phyloP scores from a whole-genome alignment of 1,139 yeast species.

The Hansenula sp. region DNA sequence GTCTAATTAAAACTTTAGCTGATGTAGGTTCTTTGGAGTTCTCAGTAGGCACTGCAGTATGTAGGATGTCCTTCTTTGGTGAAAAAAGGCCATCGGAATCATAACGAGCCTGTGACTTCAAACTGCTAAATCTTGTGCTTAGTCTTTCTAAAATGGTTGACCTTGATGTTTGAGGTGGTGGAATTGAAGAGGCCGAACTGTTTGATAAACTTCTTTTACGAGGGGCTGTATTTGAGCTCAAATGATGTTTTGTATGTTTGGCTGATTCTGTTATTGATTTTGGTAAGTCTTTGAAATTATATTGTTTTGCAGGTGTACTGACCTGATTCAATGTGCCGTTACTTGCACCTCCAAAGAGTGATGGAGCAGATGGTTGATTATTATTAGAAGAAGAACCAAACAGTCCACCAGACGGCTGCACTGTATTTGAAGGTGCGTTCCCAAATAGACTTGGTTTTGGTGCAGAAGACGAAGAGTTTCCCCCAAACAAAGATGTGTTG shows the following conservation, averaged over 20 bases:
- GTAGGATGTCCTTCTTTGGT: conserved; percentile 23
- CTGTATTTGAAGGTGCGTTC: not conserved
- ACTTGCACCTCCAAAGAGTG: conserved; percentile 21
- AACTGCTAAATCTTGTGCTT: conserved; percentile 26
- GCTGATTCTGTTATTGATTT: conserved; percentile 30
- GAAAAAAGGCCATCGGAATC: conserved; percentile 33
- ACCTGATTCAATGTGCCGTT: conserved; percentile 8
- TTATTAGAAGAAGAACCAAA: conserved; percentile 5
- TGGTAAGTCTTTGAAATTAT: conserved; percentile 30
- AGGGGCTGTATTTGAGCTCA: conserved; percentile 3
- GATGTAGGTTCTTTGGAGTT: conserved; percentile 5
- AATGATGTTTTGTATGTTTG: conserved; percentile 12
- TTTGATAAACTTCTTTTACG: conserved; percentile 22
- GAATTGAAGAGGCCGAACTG: conserved; percentile 10
- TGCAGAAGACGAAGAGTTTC: conserved; percentile 6
- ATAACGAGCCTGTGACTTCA: conserved; percentile 20
- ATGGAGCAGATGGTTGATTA: not conserved
- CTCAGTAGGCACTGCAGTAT: conserved; percentile 11
- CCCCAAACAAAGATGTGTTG: conserved; percentile 7
- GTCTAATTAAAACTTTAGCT: conserved; percentile 7
- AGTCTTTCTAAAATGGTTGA: conserved; percentile 29
- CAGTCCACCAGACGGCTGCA: conserved; percentile 6
- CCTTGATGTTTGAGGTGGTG: conserved; percentile 13
- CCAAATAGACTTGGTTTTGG: conserved; percentile 14
- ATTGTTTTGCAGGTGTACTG: conserved; percentile 17